Conservation (phyloP, 108 stramenopile species). For the Nitzschia putrida region DNA sequence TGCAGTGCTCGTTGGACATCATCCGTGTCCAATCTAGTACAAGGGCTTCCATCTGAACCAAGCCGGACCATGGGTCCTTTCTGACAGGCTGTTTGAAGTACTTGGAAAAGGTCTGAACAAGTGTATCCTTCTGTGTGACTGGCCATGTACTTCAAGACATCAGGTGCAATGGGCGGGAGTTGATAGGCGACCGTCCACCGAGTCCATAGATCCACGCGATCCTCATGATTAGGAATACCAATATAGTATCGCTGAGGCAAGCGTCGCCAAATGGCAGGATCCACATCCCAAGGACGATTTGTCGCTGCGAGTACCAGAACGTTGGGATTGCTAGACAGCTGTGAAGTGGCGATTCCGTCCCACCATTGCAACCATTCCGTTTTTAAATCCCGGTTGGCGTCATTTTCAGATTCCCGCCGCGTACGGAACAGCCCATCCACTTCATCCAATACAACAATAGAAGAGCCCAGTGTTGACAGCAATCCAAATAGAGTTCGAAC, state of each 20-base stretch:
- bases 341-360: conserved; percentile 69
- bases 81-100: conserved; percentile 66
- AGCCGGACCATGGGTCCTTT: conserved; percentile 56
- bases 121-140: conserved; percentile 60
- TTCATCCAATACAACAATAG: conserved; percentile 92
- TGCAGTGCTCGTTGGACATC: conserved; percentile 57
- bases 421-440: conserved; percentile 89
- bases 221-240: conserved; percentile 77
- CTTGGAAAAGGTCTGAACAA: conserved; percentile 69
- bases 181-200: conserved; percentile 43
- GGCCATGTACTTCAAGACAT: conserved; percentile 45
- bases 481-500: conserved; percentile 91
- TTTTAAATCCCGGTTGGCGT: conserved; percentile 90
- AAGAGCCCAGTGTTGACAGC: conserved; percentile 36
- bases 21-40: conserved; percentile 41
- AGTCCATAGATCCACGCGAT: conserved; percentile 65
- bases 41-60: conserved; percentile 6
- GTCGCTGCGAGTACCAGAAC: conserved; percentile 87
- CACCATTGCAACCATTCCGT: conserved; percentile 96
- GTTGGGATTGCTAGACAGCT: conserved; percentile 7
- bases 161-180: conserved; percentile 24
- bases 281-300: conserved; percentile 94
- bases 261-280: conserved; percentile 86
- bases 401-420: conserved; percentile 73
- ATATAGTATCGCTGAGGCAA: conserved; percentile 83